These are phyloP conservation scores for Diaporthe helianthi DNA, from an alignment of 2,329 filamentous ascomycete species.

Conservation along the genomic window DNA sequence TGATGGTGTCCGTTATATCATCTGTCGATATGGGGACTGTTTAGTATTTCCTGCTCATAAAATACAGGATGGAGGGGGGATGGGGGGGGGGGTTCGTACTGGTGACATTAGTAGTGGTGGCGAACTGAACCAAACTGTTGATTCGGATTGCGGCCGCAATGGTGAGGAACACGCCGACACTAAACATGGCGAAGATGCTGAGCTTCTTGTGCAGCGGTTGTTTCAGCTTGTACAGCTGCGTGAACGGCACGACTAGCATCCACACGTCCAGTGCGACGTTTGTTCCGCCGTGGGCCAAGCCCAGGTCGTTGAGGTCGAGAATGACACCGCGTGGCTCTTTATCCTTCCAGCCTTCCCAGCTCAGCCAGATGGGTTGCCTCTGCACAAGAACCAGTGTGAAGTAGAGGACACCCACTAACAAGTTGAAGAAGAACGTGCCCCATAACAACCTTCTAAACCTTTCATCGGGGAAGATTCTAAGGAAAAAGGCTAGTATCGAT, in stretches of 20 bases:
- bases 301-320: neutral
- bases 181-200: neutral
- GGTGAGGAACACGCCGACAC: slow-evolving; percentile 2
- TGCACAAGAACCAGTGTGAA: neutral
- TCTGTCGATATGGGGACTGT: neutral
- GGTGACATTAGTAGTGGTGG: neutral
- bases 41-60: neutral
- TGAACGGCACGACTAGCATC: slow-evolving; percentile 14
- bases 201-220: slow-evolving; percentile 15
- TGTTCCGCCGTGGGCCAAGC: neutral
- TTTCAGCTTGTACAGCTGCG: neutral
- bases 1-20: neutral
- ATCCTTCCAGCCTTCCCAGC: slow-evolving; percentile 16
- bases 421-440: neutral
- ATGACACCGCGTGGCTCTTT: slow-evolving; percentile 5
- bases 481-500: slow-evolving; percentile 6
- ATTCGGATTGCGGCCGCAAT: neutral
- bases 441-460: neutral
- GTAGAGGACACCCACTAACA: neutral
- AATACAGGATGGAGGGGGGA: no score
- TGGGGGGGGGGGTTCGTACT: neutral
- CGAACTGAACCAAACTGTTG: neutral
- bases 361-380: slow-evolving; percentile 1
- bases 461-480: slow-evolving; percentile 13
- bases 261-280: neutral